Evolutionary conservation across 164 flowering plant species (phyloP), one percentile per base, ranked within the genome.

Genomic region (Kingdonia uniflora): DNA sequence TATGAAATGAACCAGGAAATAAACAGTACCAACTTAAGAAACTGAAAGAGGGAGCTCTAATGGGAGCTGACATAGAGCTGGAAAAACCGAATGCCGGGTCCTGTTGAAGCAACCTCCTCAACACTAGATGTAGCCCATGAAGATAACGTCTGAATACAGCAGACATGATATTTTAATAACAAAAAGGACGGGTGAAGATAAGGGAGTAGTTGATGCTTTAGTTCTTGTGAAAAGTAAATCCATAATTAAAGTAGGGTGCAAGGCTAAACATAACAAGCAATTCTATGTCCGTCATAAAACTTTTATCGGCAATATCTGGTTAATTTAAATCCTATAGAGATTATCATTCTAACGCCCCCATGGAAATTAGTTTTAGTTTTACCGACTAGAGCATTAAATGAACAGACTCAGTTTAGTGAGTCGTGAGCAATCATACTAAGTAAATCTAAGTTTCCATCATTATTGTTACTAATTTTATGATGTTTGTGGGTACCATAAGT

Each of bases 101-200:
- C 90, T 1, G 94, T 82, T 24, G 94, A 82, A 51, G 97, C 86
- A 62, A 86, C 94, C 68, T 89, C 97, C 63, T 86, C 95, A 23
- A 82, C 87, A 63, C 90, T 89, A 42, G 85, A 89, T 53, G 97
- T 89, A 55, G 81, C 75, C 90, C 84, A 86, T 33, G 94, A 76
- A 23, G 97, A 89, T 35, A 89, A 45, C 39, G 90, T 84, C 97
- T 88, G 71, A 19, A 60, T 55, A 43, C n/a, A n/a, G n/a, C n/a
- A n/a, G n/a, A n/a, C n/a, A n/a, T n/a, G n/a, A n/a, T n/a, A n/a
- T n/a, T n/a, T n/a, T n/a, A n/a, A n/a, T n/a, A n/a, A n/a, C n/a
- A n/a, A n/a, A n/a, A n/a, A n/a, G n/a, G n/a, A n/a, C n/a, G n/a
- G n/a, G n/a, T n/a, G n/a, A n/a, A n/a, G n/a, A n/a, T n/a, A n/a